Base-by-base conservation (phyloP, 2,329 filamentous ascomycete genomes). In the Curvularia hawaiiensis region DNA sequence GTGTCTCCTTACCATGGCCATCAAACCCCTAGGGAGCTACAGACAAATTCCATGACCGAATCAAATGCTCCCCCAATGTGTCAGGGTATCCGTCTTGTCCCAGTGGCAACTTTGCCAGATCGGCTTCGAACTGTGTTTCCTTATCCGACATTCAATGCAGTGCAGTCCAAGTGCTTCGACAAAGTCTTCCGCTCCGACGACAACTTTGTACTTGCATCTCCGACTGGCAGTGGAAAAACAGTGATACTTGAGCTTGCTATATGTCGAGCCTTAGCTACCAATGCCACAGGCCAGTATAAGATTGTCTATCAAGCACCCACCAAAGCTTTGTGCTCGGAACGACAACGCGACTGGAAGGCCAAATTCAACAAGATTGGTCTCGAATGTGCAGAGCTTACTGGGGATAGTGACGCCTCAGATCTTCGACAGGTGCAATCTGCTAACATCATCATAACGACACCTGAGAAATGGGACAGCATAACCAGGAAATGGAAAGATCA, bases 391-490 rank as follows among this genome's bases (percentile, higher is more conserved):
- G 91, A 95, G 72, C 81, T 96, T 56, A 96, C 92, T 3, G 91
- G 92, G 1, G 92, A 96, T 70, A 93, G 90, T 0, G 88, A 90
- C 38, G 80, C 84, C 50, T 76, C 79, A 5, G 87, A 93, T 63
- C 80, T 92, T 58, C 81, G 82, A 22, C 85, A 83, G 52, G 88
- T 94, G 6, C 88, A 91, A 59, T 85, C 82, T 64, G 91, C 91
- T 3, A 88, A 88, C 46, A 90, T 96, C 61, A 94, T 96, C 63
- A 84, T 96, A 60, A 95, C 92, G 0, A 96, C 91, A 0, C 91
- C 92, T 0, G 91, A 96, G 75, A 96, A 96, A 70, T 96, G 91
- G 91, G 91, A 96, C 71, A 94, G 90, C 58, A 88, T 95, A 73
- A 96, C 92, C 0, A 83, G 91, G 18, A 93, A 91, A 70, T 96